Conservation (phyloP, 805 yeast genomes). For the Metschnikowia gelsemii region DNA sequence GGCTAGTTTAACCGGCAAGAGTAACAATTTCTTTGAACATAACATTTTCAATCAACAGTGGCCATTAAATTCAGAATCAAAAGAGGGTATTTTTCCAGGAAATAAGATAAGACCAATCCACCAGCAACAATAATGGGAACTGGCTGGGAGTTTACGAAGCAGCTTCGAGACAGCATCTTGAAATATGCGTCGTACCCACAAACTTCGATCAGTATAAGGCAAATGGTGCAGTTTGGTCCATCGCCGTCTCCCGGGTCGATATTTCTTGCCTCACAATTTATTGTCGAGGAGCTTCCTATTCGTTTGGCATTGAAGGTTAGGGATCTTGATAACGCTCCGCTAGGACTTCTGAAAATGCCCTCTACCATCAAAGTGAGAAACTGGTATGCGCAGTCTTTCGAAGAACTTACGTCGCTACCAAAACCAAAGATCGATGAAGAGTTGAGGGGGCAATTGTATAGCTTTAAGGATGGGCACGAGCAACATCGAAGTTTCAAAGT, state of each 20-base stretch:
- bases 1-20: background rate
- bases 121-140: slow-evolving; percentile 32
- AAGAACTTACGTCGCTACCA: slow-evolving; percentile 67
- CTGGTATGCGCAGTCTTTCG: slow-evolving; percentile 91
- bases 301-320: slow-evolving; percentile 82
- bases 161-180: slow-evolving; percentile 54
- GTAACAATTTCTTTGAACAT: background rate
- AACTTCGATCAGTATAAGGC: slow-evolving; percentile 79
- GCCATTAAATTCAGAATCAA: background rate
- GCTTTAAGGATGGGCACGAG: slow-evolving; percentile 5
- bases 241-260: slow-evolving; percentile 74
- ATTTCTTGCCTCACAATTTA: slow-evolving; percentile 80
- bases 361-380: slow-evolving; percentile 73
- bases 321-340: slow-evolving; percentile 78
- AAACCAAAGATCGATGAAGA: slow-evolving; percentile 52
- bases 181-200: slow-evolving; percentile 73
- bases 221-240: slow-evolving; percentile 90
- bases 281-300: slow-evolving; percentile 83
- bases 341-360: slow-evolving; percentile 69
- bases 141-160: slow-evolving; percentile 50
- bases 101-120: background rate
- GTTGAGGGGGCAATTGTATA: slow-evolving; percentile 35
- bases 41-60: no score
- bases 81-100: background rate
- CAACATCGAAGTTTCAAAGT: background rate